Conservation (phyloP, 805 yeast species). For the Candida dajiaensis region DNA sequence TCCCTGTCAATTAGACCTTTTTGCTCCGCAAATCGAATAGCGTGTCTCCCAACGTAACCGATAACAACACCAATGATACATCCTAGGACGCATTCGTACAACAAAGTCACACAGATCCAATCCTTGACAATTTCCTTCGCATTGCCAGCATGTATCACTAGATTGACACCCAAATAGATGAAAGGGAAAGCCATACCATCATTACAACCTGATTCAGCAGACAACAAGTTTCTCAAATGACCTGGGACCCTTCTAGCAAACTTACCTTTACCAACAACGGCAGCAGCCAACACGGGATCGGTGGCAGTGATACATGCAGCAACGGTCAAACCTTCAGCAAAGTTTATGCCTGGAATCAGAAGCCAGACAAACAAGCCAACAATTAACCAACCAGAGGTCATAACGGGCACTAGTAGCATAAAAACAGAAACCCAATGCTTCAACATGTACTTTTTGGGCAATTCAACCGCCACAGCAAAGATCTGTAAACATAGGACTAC, state of each 20-base stretch:
- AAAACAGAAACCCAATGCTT: constrained; percentile 76
- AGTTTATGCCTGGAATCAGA: constrained; percentile 65
- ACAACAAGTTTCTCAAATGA: constrained; percentile 75
- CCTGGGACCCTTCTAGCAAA: constrained; percentile 90
- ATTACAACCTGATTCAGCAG: constrained; percentile 87
- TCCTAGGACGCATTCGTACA: constrained; percentile 82
- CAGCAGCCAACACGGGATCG: constrained; percentile 92
- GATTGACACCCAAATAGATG: constrained; percentile 61
- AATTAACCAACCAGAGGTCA: constrained; percentile 86
- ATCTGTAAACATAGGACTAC: constrained; percentile 82
- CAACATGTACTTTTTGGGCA: constrained; percentile 84
- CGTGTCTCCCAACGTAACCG: constrained; percentile 66
- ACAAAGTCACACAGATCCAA: constrained; percentile 70
- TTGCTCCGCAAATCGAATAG: constrained; percentile 68
- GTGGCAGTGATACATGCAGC: constrained; percentile 93
- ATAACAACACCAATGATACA: constrained; percentile 64
- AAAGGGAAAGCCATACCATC: constrained; percentile 97
- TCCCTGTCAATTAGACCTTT: constrained; percentile 76
- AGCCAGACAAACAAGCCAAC: constrained; percentile 77
- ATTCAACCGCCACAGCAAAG: constrained; percentile 90
- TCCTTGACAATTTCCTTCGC: constrained; percentile 67
- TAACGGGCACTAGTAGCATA: constrained; percentile 73
- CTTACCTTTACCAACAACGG: constrained; percentile 91
- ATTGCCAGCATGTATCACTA: constrained; percentile 61
- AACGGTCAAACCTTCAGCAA: constrained; percentile 65